Evolutionary conservation across 805 yeast genomes (phyloP).

Genomic region (Candida nemodendra): DNA sequence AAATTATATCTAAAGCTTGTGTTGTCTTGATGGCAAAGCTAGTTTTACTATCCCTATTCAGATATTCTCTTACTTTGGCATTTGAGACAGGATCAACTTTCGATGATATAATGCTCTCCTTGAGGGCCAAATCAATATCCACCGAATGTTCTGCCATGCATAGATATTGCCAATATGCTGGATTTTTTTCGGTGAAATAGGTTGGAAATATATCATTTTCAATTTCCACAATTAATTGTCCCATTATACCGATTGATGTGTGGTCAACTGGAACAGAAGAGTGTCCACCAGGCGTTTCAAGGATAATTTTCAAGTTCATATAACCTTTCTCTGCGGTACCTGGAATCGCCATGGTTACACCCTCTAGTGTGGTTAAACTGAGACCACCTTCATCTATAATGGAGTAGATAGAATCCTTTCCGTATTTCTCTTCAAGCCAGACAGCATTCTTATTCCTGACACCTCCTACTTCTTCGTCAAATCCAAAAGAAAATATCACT

Average conservation of each 20-base stretch:
- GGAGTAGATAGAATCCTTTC: slow-evolving; percentile 42
- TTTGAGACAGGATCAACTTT: slow-evolving; percentile 38
- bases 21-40: slow-evolving; percentile 45
- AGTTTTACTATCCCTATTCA: slow-evolving; percentile 27
- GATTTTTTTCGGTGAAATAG: slow-evolving; percentile 42
- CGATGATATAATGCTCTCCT: slow-evolving; percentile 39
- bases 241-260: slow-evolving; percentile 47
- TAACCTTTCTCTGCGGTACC: slow-evolving; percentile 52
- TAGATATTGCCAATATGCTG: slow-evolving; percentile 41
- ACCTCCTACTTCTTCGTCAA: slow-evolving; percentile 50
- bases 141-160: slow-evolving; percentile 46
- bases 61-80: slow-evolving; percentile 34
- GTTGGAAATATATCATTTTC: slow-evolving; percentile 40
- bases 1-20: slow-evolving; percentile 46
- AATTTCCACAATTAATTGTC: slow-evolving; percentile 38
- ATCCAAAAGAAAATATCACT: slow-evolving; percentile 46
- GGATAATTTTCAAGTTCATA: slow-evolving; percentile 38
- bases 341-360: slow-evolving; percentile 41
- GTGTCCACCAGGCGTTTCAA: slow-evolving; percentile 51
- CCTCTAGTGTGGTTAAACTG: slow-evolving; percentile 36
- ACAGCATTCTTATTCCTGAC: slow-evolving; percentile 35
- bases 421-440: slow-evolving; percentile 37
- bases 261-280: slow-evolving; percentile 50
- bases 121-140: slow-evolving; percentile 33
- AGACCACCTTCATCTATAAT: slow-evolving; percentile 46